phyloP scores from a whole-genome alignment of 345 rosid genomes.

The Brassica rapa region DNA sequence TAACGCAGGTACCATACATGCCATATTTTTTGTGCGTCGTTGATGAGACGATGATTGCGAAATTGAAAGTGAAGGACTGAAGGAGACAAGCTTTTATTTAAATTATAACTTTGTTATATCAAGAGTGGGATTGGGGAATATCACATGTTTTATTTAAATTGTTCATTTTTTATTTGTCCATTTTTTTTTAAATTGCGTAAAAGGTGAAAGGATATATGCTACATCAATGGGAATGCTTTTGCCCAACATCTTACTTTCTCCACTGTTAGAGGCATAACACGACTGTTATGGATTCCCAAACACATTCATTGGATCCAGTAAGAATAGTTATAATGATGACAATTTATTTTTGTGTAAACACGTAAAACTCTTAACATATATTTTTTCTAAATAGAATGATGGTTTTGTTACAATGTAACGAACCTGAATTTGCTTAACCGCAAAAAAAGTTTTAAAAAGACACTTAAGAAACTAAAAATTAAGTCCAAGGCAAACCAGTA shows the following conservation, averaged over 20 bases:
- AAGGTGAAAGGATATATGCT: conserved; percentile 40
- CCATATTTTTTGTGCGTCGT: conserved; percentile 19
- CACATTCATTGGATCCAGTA: conserved; percentile 37
- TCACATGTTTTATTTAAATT: conserved; percentile 31
- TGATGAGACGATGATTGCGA: conserved; percentile 38
- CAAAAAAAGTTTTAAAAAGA: too few species aligned
- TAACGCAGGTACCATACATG: conserved; percentile 7
- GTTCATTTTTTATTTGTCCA: conserved; percentile 19
- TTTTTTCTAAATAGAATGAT: too few species aligned
- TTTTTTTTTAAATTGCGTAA: conserved; percentile 21
- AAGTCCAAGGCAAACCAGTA: too few species aligned
- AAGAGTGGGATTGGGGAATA: conserved; percentile 41
- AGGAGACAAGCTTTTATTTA: conserved; percentile 30
- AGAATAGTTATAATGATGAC: not conserved
- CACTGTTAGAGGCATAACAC: conserved; percentile 24
- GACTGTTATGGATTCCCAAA: conserved; percentile 41
- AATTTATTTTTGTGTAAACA: not conserved
- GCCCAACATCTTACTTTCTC: conserved; percentile 31
- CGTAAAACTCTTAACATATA: not conserved
- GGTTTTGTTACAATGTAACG: too few species aligned
- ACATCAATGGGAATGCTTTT: conserved; percentile 38
- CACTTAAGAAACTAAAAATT: too few species aligned
- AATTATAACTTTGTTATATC: conserved; percentile 17
- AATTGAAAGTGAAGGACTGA: conserved; percentile 35
- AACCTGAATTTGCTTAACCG: too few species aligned